Conservation (phyloP, 768 basidiomycete genomes). For the Rhodotorula babjevae region DNA sequence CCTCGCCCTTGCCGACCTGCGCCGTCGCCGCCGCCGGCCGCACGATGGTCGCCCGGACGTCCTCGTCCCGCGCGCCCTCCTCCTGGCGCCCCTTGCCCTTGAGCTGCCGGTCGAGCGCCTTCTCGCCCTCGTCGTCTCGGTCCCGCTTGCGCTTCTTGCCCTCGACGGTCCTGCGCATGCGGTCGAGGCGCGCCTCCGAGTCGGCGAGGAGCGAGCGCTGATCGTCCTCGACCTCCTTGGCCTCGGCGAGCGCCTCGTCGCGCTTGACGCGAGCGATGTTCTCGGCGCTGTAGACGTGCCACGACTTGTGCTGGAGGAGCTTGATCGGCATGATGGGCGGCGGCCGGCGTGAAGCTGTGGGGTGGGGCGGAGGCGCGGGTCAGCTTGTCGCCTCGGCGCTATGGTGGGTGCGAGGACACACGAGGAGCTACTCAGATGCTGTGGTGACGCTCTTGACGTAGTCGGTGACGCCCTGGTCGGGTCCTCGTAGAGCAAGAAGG, state of each 20-base stretch:
- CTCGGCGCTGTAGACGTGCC: conserved; percentile 28
- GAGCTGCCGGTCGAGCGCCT: conserved; percentile 11
- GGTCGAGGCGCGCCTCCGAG: conserved; percentile 30
- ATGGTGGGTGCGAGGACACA: no score
- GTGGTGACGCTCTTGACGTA: no score
- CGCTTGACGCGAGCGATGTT: conserved; percentile 35
- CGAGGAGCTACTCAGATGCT: no score
- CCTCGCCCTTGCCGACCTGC: neutral
- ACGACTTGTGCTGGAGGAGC: conserved; percentile 31
- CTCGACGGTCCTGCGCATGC: conserved; percentile 15
- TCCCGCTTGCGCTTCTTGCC: neutral
- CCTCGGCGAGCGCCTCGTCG: conserved; percentile 26
- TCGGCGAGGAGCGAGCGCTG: conserved; percentile 22
- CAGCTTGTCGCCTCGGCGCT: no score
- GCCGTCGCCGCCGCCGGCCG: neutral
- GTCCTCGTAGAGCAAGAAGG: no score
- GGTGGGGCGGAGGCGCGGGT: no score
- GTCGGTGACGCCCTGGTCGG: no score
- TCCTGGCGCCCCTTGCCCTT: neutral
- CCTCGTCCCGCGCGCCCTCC: conserved; percentile 1
- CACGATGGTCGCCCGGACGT: conserved; percentile 2
- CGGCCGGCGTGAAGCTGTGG: no score
- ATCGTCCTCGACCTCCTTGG: neutral
- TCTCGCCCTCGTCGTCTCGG: conserved; percentile 12
- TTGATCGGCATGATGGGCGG: conserved; percentile 22